Conservation (phyloP, 495 filamentous ascomycete genomes). For the Hyaloscypha variabilis region DNA sequence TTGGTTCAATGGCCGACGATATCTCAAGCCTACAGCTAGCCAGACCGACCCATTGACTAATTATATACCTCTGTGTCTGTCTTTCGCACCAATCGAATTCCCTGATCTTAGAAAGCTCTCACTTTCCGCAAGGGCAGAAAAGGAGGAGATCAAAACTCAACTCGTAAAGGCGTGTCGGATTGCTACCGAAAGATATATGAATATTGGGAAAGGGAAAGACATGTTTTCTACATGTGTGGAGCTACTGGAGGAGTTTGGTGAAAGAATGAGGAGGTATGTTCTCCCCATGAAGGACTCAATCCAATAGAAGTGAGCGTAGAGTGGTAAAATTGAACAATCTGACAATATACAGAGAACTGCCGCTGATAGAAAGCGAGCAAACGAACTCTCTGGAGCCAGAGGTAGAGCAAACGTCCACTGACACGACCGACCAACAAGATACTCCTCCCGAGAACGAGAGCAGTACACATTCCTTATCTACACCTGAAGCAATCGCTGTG, state of each 20-base stretch:
- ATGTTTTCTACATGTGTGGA: constrained; percentile 9
- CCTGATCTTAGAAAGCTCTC: neutral
- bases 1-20: constrained; percentile 27
- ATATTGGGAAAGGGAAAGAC: constrained; percentile 9
- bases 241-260: constrained; percentile 11
- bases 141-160: constrained; percentile 2
- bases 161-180: neutral
- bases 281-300: too few relatives aligned
- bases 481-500: neutral
- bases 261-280: neutral
- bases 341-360: too few relatives aligned
- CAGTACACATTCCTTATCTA: too few relatives aligned
- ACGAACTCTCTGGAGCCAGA: too few relatives aligned
- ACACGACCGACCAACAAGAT: too few relatives aligned
- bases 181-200: constrained; percentile 15
- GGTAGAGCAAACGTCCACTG: too few relatives aligned
- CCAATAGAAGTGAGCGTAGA: too few relatives aligned
- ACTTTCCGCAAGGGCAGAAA: neutral
- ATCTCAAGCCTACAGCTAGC: constrained; percentile 6
- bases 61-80: constrained; percentile 21
- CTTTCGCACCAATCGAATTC: constrained; percentile 24
- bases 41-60: neutral
- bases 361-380: too few relatives aligned
- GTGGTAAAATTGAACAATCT: too few relatives aligned
- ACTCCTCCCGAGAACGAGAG: too few relatives aligned